Base-by-base conservation (phyloP, 768 basidiomycete genomes). In the Naganishia vaughanmartiniae region DNA sequence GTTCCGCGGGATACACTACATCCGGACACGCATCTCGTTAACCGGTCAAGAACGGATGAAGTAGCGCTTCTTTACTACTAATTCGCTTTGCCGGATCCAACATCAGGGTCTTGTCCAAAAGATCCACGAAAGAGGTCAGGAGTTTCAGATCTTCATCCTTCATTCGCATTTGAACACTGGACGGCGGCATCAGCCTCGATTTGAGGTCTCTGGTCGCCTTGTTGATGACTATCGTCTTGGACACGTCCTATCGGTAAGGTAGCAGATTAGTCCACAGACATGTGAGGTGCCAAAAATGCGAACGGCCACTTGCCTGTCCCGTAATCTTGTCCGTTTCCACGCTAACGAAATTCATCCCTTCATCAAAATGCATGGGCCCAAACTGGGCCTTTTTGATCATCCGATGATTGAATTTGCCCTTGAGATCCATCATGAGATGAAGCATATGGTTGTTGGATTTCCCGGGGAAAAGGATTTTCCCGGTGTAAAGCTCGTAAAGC, bases 391-490 rank as follows among this genome's bases (percentile, higher is more conserved):
- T 92, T 83, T 95, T 96, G 81, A 98, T 90, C 88, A 92, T 88
- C 82, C 92, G 93, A 73, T 87, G 85, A 77, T 92, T 94, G 83
- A 98, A 91, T 58, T 93, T 86, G 42, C 96, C 94, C 81, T 92
- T 94, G 70, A 96, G 85, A 80, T 98, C 95, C 93, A 97, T 97
- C 90, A 97, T 96, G 69, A 91, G 87, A 67, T 93, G 84, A 24
- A 98, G 84, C 95, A 98, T 98, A 77, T 98, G 94, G 78, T 96
- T 96, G 82, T 99, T 98, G 21, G 91, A 91, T 46, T 92, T 88
- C 15, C 95, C 95, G 0, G 96, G 96, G 81, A 98, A 92, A 48
- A 99, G 87, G 68, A 98, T 98, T 84, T 96, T 97, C 80, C 92
- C 93, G 1, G 93, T 93, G 83, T 93, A 95, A 1, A 80, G 77